Evolutionary conservation across 805 yeast genomes (phyloP).

Genomic region (Lachancea kluyveri): DNA sequence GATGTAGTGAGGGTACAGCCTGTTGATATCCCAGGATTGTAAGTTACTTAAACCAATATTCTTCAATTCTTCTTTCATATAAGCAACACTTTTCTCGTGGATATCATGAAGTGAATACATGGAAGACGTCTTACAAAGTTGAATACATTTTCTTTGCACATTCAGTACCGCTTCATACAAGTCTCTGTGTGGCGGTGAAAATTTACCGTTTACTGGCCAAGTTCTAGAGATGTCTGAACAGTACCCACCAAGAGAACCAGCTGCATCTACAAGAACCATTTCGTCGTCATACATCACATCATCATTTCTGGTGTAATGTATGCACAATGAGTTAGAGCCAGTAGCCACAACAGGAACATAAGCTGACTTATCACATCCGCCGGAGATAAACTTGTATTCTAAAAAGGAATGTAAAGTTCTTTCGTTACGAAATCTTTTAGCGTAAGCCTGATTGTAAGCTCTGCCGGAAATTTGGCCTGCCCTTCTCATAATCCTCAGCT

Average conservation of each 20-base stretch:
- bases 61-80: slow-evolving; percentile 56
- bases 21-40: slow-evolving; percentile 45
- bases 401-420: slow-evolving; percentile 71
- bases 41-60: slow-evolving; percentile 63
- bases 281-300: slow-evolving; percentile 72
- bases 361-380: slow-evolving; percentile 87
- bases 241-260: slow-evolving; percentile 90
- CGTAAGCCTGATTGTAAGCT: slow-evolving; percentile 79
- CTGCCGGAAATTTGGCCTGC: slow-evolving; percentile 80
- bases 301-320: slow-evolving; percentile 92
- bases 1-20: slow-evolving; percentile 83
- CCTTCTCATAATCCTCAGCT: slow-evolving; percentile 68
- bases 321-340: slow-evolving; percentile 82
- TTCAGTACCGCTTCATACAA: slow-evolving; percentile 82
- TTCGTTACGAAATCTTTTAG: slow-evolving; percentile 61
- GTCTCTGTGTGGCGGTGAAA: slow-evolving; percentile 74
- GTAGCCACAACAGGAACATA: slow-evolving; percentile 96
- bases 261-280: slow-evolving; percentile 89
- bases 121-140: slow-evolving; percentile 49
- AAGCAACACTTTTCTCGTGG: slow-evolving; percentile 60
- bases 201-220: slow-evolving; percentile 83
- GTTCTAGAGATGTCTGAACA: slow-evolving; percentile 94
- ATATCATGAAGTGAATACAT: slow-evolving; percentile 62
- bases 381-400: slow-evolving; percentile 73
- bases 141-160: slow-evolving; percentile 75